Conservation (phyloP, 441 rosid genomes). For the Populus hybrid region DNA sequence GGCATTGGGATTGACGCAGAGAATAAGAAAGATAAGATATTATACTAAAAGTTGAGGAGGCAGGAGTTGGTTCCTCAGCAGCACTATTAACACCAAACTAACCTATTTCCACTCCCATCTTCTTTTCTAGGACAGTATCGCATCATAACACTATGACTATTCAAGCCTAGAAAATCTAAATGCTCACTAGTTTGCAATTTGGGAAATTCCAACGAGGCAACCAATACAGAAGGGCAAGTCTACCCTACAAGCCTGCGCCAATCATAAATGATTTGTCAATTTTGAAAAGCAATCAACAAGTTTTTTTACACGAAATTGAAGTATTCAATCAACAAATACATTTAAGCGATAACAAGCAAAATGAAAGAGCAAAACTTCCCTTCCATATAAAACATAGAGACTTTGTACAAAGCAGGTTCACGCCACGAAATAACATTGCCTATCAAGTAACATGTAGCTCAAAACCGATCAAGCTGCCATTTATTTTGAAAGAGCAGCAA, state of each 20-base stretch:
- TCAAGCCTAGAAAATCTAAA: background rate
- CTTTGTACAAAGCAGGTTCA: background rate
- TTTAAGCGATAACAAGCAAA: background rate
- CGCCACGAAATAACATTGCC: background rate
- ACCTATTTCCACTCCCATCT: background rate
- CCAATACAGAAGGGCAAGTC: background rate
- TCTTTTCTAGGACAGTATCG: background rate
- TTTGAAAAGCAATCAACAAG: background rate
- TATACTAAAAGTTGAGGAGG: background rate
- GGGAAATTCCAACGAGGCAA: background rate
- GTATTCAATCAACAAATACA: background rate
- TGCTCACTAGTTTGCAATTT: too few relatives aligned
- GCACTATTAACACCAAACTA: background rate
- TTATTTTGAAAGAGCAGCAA: background rate
- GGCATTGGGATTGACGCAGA: background rate
- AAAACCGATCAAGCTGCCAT: background rate
- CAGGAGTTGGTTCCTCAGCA: background rate
- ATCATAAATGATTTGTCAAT: background rate
- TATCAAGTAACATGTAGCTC: background rate
- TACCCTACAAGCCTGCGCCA: background rate
- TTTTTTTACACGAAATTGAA: background rate
- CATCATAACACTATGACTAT: background rate
- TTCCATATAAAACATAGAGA: background rate
- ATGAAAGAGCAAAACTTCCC: background rate
- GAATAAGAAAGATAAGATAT: background rate